Base-by-base conservation (phyloP, 2,329 filamentous ascomycete genomes). In the Monosporascus sp. region DNA sequence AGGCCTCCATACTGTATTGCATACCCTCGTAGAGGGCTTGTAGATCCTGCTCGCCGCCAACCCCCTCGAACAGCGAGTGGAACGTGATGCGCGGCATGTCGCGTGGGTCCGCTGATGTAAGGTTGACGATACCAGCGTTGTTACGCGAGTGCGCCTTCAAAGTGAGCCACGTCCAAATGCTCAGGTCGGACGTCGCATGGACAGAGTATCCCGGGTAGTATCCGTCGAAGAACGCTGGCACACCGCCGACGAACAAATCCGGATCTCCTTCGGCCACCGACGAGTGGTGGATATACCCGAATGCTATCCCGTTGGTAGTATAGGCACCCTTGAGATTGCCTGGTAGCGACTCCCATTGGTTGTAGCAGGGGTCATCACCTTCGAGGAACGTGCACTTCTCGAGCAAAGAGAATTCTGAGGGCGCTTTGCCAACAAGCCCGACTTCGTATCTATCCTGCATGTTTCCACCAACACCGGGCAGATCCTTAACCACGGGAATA, bases 391-490 rank as follows among this genome's bases (percentile, higher is more conserved):
- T 60, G 53, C 58, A 62, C 41, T 46, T 20, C 31, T 53, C 25
- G 41, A 52, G 47, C 20, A 61, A 51, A 11, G 50, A 51, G 35
- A 57, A 55, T 37, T 58, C 56, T 9, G 53, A 50, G 6, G 51
- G 38, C 15, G 56, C 50, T n/a, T 60, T 52, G 11, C 54, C 54
- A 38, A 63, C 52, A 2, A 64, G 46, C 18, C 53, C 54, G 8
- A 59, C 49, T 51, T 64, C 62, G 49, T 63, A 57, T 20, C 58
- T 55, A 39, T 66, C 63, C 37, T 63, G 59, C n/a, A 38, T 11
- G 27, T 48, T 48, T 5, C 17, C 20, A n/a, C 43, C 82, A 14
- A 85, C 80, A 44, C 79, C 81, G 0, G 79, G 80, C 2, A 81
- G 70, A 57, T 84, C 73, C 1, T 70, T 66, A 44, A 81, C 59